A percentile compares a stretch with the other conserved stretches of the same genome.
Evolutionary conservation across 1,284 basidiomycete species (phyloP).

Genomic region (Gastroboletus turbinatus): DNA sequence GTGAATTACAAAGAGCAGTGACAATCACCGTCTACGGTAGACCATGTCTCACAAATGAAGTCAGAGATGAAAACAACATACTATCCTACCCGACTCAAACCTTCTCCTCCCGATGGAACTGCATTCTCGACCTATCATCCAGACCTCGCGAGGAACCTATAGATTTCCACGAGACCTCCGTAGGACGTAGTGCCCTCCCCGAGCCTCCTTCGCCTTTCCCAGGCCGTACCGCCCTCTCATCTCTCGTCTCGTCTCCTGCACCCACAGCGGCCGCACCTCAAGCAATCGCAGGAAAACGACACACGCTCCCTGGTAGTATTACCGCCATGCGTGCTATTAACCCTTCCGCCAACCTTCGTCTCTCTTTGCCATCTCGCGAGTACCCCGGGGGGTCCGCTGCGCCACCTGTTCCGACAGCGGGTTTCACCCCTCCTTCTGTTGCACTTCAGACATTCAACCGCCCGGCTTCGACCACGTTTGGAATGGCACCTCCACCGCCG

Average conservation of each 20-base stretch:
- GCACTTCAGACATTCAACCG: slow-evolving; percentile 41
- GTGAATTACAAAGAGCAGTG: slow-evolving; percentile 70
- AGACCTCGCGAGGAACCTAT: slow-evolving; percentile 28
- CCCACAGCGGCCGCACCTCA: slow-evolving; percentile 28
- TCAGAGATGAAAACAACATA: slow-evolving; percentile 13
- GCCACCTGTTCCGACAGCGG: slow-evolving; percentile 1
- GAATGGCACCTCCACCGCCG: slow-evolving; percentile 34
- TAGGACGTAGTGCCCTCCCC: slow-evolving; percentile 54
- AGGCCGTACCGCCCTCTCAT: slow-evolving; percentile 31
- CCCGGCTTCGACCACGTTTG: slow-evolving; percentile 49
- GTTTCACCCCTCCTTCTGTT: slow-evolving; percentile 41
- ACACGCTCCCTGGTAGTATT: slow-evolving; percentile 46
- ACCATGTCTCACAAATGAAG: slow-evolving; percentile 45
- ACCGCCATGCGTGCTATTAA: slow-evolving; percentile 41
- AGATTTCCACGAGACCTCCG: slow-evolving; percentile 22
- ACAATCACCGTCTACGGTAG: slow-evolving; percentile 76
- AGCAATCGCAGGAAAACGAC: slow-evolving; percentile 58
- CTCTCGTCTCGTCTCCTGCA: slow-evolving; percentile 20
- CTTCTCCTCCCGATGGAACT: slow-evolving; percentile 87
- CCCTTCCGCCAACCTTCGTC: slow-evolving; percentile 35
- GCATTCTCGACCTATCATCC: slow-evolving; percentile 74
- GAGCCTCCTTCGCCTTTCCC: slow-evolving; percentile 78
- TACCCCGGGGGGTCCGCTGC: slow-evolving; percentile 18
- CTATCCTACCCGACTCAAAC: slow-evolving; percentile 61
- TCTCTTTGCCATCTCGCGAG: slow-evolving; percentile 33